Base-by-base conservation (phyloP, 2,329 filamentous ascomycete species). In the Venturia aucupariae region DNA sequence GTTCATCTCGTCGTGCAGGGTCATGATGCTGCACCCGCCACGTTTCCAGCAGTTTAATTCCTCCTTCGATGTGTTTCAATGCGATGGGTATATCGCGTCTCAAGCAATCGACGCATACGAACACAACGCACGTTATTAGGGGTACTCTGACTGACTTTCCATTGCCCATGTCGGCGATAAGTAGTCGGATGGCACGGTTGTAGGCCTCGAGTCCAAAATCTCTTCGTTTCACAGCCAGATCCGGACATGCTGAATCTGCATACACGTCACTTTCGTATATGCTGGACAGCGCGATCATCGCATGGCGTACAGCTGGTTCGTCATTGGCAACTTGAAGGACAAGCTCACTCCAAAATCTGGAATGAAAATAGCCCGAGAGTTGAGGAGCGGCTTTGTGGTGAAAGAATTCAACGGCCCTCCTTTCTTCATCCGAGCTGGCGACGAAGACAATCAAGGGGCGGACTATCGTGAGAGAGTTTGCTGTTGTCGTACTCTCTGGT, bases 41-140 rank as follows among this genome's bases (percentile, higher is more conserved):
- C 3, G 15, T 41, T 32, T 62, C 42, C 17, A 62, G n/a, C 15
- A 62, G 27, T 35, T 42, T 41, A 8, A 62, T 46, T 8, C 60
- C 60, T 22, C 60, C 60, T 62, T 46, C 41, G 38, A 62, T 46
- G n/a, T 62, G 60, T 32, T 62, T 62, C 19, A 62, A 19, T 7
- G 42, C 60, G 8, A 41, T 35, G 19, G 35, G 13, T 11, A 35
- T 62, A n/a, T 62, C 42, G 5, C 35, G 17, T 22, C 60, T 35
- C 41, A 62, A n/a, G 35, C 60, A 42, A 41, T 62, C 60, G 6
- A 62, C 15, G 27, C 60, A 62, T 10, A 46, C 60, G 41, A 62
- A 62, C 15, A 62, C 38, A 41, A 62, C 27, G 19, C 60, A 62
- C 22, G 39, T 46, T 7, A 41, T 46, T n/a, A 62, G 24, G 19